Conservation (phyloP, 208 protist genomes). For the Leishmania arabica region DNA sequence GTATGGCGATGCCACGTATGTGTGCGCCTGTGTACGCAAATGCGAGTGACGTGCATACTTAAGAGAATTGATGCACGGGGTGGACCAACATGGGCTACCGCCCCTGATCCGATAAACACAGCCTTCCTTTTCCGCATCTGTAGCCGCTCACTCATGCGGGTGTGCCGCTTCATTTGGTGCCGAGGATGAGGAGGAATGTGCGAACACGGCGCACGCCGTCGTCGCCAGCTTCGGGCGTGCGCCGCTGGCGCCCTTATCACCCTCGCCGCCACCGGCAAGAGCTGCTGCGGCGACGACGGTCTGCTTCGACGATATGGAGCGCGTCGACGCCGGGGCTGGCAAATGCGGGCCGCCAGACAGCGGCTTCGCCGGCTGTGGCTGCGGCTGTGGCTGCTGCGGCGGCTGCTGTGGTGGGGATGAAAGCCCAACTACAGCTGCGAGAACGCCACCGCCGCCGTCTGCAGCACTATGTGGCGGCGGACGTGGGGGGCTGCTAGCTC, state of each 20-base stretch:
- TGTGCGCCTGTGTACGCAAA: background rate
- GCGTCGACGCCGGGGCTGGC: background rate
- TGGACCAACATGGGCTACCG: background rate
- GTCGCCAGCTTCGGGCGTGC: constrained; percentile 1
- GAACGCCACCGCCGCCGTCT: background rate
- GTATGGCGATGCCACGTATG: background rate
- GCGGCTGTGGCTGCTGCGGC: constrained; percentile 2
- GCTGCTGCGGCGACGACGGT: constrained; percentile 2
- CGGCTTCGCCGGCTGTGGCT: background rate
- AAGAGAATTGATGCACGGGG: too few species aligned
- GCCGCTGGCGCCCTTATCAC: constrained; percentile 1
- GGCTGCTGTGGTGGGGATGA: background rate
- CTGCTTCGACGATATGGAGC: constrained; percentile 4
- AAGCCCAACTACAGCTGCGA: background rate
- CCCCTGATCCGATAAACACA: background rate
- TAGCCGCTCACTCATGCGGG: background rate
- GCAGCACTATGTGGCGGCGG: background rate
- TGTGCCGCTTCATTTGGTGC: constrained; percentile 22
- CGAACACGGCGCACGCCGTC: constrained; percentile 17
- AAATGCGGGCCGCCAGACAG: constrained; percentile 2
- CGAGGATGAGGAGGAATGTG: background rate
- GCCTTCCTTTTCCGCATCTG: too few species aligned
- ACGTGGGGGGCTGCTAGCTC: background rate
- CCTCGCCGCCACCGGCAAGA: background rate
- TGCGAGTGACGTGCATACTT: background rate